A percentile compares a stretch with the other conserved stretches of the same genome.
Conservation (phyloP, 306 rosid genomes). For the Mucuna pruriens region DNA sequence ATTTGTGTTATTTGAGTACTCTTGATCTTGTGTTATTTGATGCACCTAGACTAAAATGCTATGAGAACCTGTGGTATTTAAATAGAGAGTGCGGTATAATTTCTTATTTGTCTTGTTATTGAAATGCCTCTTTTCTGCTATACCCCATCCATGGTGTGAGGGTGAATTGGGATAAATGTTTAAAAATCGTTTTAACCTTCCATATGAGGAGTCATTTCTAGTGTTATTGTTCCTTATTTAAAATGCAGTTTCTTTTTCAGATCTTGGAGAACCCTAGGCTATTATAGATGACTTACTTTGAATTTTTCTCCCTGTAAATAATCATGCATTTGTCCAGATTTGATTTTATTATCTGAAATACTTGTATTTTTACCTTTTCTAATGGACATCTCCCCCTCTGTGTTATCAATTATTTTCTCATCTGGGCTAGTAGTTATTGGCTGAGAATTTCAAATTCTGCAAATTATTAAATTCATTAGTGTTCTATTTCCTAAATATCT, state of each 20-base stretch:
- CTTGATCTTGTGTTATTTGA: background rate
- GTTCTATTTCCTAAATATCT: background rate
- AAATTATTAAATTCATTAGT: background rate
- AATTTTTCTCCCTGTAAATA: background rate
- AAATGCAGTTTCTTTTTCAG: background rate
- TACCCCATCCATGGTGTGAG: background rate
- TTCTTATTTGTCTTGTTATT: background rate
- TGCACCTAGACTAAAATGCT: background rate
- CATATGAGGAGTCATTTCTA: background rate
- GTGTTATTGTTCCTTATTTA: background rate
- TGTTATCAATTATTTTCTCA: background rate
- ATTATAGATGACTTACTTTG: background rate
- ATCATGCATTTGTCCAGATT: background rate
- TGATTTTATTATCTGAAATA: background rate
- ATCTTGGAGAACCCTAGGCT: background rate
- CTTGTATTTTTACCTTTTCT: background rate
- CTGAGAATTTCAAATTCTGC: background rate
- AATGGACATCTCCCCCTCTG: background rate
- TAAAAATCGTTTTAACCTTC: conserved; percentile 6
- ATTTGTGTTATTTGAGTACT: background rate
- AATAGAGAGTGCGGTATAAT: background rate
- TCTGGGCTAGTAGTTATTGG: background rate
- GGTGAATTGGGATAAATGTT: background rate
- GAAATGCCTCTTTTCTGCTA: background rate
- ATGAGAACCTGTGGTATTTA: background rate